Evolutionary conservation across 2,329 filamentous ascomycete species (phyloP).

Genomic region (Trichoderma koningiopsis): DNA sequence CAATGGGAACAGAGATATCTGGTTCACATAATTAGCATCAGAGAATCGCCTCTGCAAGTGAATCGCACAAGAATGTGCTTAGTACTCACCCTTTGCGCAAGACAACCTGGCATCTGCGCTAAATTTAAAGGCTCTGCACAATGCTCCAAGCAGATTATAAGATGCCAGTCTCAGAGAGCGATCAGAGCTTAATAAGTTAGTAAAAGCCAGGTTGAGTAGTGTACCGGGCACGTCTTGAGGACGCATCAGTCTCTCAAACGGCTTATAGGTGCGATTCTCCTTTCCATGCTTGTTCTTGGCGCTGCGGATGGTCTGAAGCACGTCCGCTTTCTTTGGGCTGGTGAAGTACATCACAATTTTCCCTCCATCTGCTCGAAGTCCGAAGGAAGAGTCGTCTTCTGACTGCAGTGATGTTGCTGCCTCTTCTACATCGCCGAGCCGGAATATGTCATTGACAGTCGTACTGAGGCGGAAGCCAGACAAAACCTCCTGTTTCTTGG

Average conservation of each 20-base stretch:
- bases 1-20: constrained; percentile 65
- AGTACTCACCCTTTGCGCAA: constrained; percentile 58
- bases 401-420: constrained; percentile 64
- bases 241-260: constrained; percentile 65
- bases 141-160: constrained; percentile 67
- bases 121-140: constrained; percentile 70
- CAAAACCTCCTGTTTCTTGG: constrained; percentile 68
- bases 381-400: constrained; percentile 69
- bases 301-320: constrained; percentile 63
- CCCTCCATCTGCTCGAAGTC: constrained; percentile 67
- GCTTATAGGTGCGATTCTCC: constrained; percentile 61
- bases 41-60: neutral
- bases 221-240: constrained; percentile 73
- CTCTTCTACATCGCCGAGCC: constrained; percentile 68
- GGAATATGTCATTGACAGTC: constrained; percentile 70
- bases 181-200: constrained; percentile 66
- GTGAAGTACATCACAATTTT: constrained; percentile 74
- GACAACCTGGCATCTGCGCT: constrained; percentile 62
- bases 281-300: constrained; percentile 68
- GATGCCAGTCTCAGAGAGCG: constrained; percentile 62
- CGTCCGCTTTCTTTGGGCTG: constrained; percentile 63
- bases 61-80: neutral
- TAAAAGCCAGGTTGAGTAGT: constrained; percentile 66
- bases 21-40: constrained; percentile 5
- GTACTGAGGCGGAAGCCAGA: constrained; percentile 63